These are phyloP conservation scores for Mycena venus DNA, from an alignment of 768 basidiomycete species.

Conservation along the genomic window DNA sequence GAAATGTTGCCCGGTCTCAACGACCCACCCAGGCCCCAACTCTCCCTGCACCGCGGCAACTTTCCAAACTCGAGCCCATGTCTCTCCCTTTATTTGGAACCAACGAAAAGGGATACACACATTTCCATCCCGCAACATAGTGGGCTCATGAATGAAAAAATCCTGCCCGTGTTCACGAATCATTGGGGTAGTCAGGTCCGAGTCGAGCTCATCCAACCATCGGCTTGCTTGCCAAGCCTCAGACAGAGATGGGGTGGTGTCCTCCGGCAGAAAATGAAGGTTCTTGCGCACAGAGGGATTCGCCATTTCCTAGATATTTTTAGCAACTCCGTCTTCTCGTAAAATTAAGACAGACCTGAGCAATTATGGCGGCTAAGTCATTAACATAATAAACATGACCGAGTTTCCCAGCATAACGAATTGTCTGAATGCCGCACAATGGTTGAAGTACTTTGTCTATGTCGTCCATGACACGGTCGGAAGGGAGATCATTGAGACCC, in stretches of 20 bases:
- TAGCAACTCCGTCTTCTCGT: not conserved
- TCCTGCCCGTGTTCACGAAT: not conserved
- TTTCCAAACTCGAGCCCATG: too few species aligned
- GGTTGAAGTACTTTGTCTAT: conserved; percentile 26
- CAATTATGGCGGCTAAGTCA: conserved; percentile 28
- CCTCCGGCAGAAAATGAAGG: conserved; percentile 35
- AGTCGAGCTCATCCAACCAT: conserved; percentile 31
- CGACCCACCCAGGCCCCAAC: conserved; percentile 15
- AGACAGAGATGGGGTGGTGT: conserved; percentile 8
- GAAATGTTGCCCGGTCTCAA: conserved; percentile 8
- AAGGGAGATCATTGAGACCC: conserved; percentile 16
- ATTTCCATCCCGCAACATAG: not conserved
- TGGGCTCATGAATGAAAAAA: not conserved
- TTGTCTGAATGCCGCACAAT: conserved; percentile 30
- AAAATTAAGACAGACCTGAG: conserved; percentile 2
- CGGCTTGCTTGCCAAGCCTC: conserved; percentile 33
- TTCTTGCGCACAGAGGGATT: conserved; percentile 33
- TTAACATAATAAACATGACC: conserved; percentile 36
- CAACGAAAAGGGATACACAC: conserved; percentile 34
- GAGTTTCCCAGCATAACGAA: conserved; percentile 35
- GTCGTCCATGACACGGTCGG: conserved; percentile 25
- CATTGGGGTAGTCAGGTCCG: conserved; percentile 31
- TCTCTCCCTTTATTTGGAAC: conserved; percentile 19
- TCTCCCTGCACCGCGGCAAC: not conserved
- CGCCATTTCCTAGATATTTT: conserved; percentile 11